These are phyloP conservation scores for Blastosporella zonata DNA, from an alignment of 1,284 basidiomycete species.

Conservation along the genomic window DNA sequence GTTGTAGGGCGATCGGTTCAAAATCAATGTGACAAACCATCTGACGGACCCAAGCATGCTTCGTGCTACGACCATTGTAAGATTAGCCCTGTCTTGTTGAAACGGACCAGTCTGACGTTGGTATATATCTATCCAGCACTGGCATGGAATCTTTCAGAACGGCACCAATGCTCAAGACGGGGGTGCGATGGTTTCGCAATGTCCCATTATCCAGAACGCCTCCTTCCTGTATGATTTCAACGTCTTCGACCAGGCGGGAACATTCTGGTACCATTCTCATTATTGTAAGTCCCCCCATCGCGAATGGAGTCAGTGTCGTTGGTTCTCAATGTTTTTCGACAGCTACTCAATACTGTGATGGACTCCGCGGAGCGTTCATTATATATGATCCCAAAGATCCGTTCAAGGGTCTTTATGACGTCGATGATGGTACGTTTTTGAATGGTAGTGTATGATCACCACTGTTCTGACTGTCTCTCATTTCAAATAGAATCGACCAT, in stretches of 20 bases:
- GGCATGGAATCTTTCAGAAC: slow-evolving; percentile 35
- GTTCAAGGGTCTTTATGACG: slow-evolving; percentile 1
- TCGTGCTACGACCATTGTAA: too few relatives aligned
- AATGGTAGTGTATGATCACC: neutral
- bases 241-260: slow-evolving; percentile 34
- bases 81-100: too few relatives aligned
- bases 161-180: slow-evolving; percentile 36
- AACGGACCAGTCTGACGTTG: too few relatives aligned
- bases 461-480: neutral
- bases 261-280: slow-evolving; percentile 45
- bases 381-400: slow-evolving; percentile 7
- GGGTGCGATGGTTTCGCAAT: slow-evolving; percentile 37
- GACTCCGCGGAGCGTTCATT: neutral
- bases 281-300: slow-evolving; percentile 26
- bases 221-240: slow-evolving; percentile 21
- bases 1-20: too few relatives aligned
- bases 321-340: too few relatives aligned
- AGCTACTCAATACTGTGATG: slow-evolving; percentile 30
- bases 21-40: too few relatives aligned
- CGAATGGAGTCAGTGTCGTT: too few relatives aligned
- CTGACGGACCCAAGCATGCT: too few relatives aligned
- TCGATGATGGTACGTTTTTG: neutral
- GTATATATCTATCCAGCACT: slow-evolving; percentile 30
- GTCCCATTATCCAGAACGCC: slow-evolving; percentile 21
- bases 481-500: slow-evolving; percentile 21